Evolutionary conservation across 345 rosid species (phyloP).

Genomic region (Turritis glabra): DNA sequence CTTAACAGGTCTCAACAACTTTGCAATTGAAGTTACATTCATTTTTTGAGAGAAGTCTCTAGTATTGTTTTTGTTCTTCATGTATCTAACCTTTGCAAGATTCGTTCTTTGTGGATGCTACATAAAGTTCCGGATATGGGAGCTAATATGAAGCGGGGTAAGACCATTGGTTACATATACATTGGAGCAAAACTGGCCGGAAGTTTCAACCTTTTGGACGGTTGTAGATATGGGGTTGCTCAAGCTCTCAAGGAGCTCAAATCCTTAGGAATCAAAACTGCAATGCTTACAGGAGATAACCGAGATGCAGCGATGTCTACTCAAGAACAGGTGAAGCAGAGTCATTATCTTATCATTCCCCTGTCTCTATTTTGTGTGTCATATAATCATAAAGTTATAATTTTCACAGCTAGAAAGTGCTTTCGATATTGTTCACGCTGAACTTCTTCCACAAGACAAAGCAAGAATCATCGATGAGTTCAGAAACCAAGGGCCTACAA

Average conservation of each 20-base stretch:
- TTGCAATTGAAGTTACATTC: neutral
- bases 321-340: conserved; percentile 62
- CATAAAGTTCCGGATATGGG: conserved; percentile 44
- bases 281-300: conserved; percentile 89
- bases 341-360: neutral
- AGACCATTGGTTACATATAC: conserved; percentile 63
- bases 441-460: conserved; percentile 85
- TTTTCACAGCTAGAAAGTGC: conserved; percentile 55
- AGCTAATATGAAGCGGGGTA: conserved; percentile 43
- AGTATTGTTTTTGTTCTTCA: neutral
- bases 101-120: conserved; percentile 2
- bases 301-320: conserved; percentile 57
- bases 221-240: conserved; percentile 65
- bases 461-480: conserved; percentile 49
- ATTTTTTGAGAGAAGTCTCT: neutral
- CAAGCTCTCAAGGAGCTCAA: conserved; percentile 64
- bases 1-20: conserved; percentile 46
- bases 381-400: neutral
- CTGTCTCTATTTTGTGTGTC: neutral
- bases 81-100: conserved; percentile 12
- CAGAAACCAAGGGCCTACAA: conserved; percentile 55
- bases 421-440: conserved; percentile 56
- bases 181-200: conserved; percentile 45
- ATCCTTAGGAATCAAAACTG: conserved; percentile 53
- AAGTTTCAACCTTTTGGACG: conserved; percentile 65